These are phyloP conservation scores for Syzygium oleosum DNA, from an alignment of 345 rosid genomes.

Conservation along the genomic window DNA sequence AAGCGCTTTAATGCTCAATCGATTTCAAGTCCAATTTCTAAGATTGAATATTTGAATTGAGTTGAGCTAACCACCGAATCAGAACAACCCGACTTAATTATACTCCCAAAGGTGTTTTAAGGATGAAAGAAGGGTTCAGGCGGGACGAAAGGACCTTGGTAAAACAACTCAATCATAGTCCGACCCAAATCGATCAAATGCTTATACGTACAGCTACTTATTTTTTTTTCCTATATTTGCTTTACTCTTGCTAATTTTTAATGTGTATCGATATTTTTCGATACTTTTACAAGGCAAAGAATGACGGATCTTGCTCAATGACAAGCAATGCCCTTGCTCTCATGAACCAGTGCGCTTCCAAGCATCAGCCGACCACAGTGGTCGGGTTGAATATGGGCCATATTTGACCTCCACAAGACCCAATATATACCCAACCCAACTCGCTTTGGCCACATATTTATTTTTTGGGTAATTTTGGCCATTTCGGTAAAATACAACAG, in stretches of 20 bases:
- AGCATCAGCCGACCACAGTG: background rate
- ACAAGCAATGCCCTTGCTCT: background rate
- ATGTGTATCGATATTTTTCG: too few relatives aligned
- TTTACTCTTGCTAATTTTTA: background rate
- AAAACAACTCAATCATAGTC: too few relatives aligned
- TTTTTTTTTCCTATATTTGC: too few relatives aligned
- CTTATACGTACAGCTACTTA: too few relatives aligned
- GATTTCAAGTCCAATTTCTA: too few relatives aligned
- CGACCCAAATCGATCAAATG: too few relatives aligned
- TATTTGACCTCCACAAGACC: fast-evolving
- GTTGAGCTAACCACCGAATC: background rate
- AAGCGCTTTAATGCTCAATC: too few relatives aligned
- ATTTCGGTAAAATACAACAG: background rate
- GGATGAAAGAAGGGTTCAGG: too few relatives aligned
- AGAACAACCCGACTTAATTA: background rate
- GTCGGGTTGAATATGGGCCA: too few relatives aligned
- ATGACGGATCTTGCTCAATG: background rate
- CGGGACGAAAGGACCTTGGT: too few relatives aligned
- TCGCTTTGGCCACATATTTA: too few relatives aligned
- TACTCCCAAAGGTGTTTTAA: background rate
- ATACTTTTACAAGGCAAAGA: fast-evolving
- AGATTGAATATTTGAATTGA: too few relatives aligned
- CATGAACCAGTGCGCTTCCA: fast-evolving
- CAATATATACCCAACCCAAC: background rate
- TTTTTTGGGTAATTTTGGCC: background rate